Evolutionary conservation across 2,329 filamentous ascomycete genomes (phyloP).

Genomic region (Penicillium sp.): DNA sequence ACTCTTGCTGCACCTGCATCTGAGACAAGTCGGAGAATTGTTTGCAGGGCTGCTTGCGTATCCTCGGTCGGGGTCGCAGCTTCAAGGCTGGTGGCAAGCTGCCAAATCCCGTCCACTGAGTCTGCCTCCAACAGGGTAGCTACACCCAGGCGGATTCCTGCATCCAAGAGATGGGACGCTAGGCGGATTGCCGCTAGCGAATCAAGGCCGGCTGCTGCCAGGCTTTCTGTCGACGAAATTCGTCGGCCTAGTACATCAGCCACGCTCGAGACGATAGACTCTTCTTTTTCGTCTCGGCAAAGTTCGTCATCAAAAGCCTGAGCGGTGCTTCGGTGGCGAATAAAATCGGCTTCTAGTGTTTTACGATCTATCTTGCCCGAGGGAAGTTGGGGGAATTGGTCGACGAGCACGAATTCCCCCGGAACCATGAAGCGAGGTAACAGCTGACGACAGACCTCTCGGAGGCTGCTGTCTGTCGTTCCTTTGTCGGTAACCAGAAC

Average conservation of each 20-base stretch:
- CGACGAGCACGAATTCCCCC: constrained; percentile 63
- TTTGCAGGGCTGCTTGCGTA: constrained; percentile 10
- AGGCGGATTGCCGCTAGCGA: constrained; percentile 64
- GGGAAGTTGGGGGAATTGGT: constrained; percentile 68
- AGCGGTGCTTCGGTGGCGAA: constrained; percentile 22
- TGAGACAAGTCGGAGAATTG: constrained; percentile 22
- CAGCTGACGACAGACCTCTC: constrained; percentile 66
- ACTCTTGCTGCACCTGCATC: constrained; percentile 43
- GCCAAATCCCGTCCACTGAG: constrained; percentile 43
- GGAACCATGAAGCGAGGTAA: constrained; percentile 83
- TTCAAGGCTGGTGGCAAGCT: constrained; percentile 27
- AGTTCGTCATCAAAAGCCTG: constrained; percentile 8
- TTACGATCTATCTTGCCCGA: constrained; percentile 82
- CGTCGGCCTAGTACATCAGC: constrained; percentile 42
- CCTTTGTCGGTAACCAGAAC: constrained; percentile 55
- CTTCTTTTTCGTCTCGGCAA: constrained; percentile 27
- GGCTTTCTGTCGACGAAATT: constrained; percentile 40
- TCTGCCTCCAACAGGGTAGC: constrained; percentile 61
- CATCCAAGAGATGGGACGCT: constrained; percentile 60
- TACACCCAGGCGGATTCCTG: constrained; percentile 57
- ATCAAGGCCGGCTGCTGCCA: constrained; percentile 62
- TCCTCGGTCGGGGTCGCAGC: constrained; percentile 21
- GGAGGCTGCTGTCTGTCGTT: constrained; percentile 47
- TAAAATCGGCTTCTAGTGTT: constrained; percentile 57
- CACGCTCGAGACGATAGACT: constrained; percentile 44